Evolutionary conservation across 75 land plant genomes (phyloP), one percentile per base, ranked within the genome.

Genomic region (Adiantum capillusveneris): DNA sequence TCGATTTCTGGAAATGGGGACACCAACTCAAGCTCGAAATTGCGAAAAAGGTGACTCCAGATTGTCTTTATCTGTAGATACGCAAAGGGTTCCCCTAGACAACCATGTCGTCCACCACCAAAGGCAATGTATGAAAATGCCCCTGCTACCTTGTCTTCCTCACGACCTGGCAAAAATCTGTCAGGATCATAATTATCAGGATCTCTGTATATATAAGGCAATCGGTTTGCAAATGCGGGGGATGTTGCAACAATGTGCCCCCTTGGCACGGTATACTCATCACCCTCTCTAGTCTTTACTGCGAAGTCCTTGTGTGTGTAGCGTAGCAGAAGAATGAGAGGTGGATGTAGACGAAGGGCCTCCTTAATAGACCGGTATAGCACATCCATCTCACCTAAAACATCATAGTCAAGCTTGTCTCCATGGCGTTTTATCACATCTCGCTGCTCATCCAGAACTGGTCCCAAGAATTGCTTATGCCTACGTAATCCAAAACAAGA

Each of bases 91-190:
- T 94, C 98, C 0, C 98, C 98, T 5, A 89, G 78, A 62, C 90
- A 94, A 12, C 96, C 98, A 74, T 94, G 96, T 61, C 98, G 66
- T 11, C 98, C 98, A 9, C 98, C 98, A 48, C 98, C 98, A 50
- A 94, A 94, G 13, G 98, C 73, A 6, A 84, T 86, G 59, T 94
- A 94, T 0, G 98, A 88, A 65, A 94, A 94, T 9, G 83, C 71
- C 11, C 97, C 97, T 25, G 84, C 83, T 7, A 56, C 80, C 72
- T 81, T 86, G 76, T 89, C 98, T 53, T 94, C 98, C 37, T 94
- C 98, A 45, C 89, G 76, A 0, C 87, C 87, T 11, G 76, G 81
- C 18, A 71, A 75, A 76, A 81, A 94, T 60, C 96, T 69, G 29
- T 86, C 88, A 0, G 96, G 98, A 56, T 94, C 90, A 57, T 76